Evolutionary conservation across 345 rosid species (phyloP), one percentile per base, ranked within the genome.

Genomic region (Clausena lansium): DNA sequence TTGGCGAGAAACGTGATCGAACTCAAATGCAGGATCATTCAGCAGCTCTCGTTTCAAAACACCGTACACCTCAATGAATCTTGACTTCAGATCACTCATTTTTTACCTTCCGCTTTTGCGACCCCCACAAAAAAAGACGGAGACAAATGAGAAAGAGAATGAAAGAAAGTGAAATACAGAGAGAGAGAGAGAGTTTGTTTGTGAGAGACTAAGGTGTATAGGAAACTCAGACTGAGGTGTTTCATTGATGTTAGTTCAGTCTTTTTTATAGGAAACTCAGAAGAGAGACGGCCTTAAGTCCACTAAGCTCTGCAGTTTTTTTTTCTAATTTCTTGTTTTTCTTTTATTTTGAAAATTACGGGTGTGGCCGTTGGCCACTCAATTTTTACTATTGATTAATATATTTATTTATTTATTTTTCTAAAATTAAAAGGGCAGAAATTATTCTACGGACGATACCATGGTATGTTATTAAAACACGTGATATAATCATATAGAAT

Each of bases 21-120:
- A 93, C 67, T 92, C 97, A 82, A 93, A 95, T 69, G 96, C 85
- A 68, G 98, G 93, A 61, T 95, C 99, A 22, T 87, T 63, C 24
- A 95, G 92, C 58, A 95, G 93, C 81, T 92, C 97, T 50, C 83
- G 82, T 83, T 93, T 95, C 73, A 95, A 88, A 25, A 74, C 70
- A 22, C 85, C 68, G 79, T 91, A 95, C 14, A 85, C 92, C 13
- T 86, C 60, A 80, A 87, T 72, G 84, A 92, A 96, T 55, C 87
- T 86, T 55, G 92, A 79, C 85, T 83, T 92, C 80, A 89, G 93
- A 88, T 93, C 95, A 52, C 72, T 58, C 78, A 76, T 76, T 25
- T 45, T 13, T 13, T 3, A 45, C 50, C 50, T 45, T 45, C 17
- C 50, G 50, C 50, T 45, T 45, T 45, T 45, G 50, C 50, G 50